Evolutionary conservation across 2,329 filamentous ascomycete genomes (phyloP), one percentile per base, ranked within the genome.

Genomic region (Fusarium sacchari): DNA sequence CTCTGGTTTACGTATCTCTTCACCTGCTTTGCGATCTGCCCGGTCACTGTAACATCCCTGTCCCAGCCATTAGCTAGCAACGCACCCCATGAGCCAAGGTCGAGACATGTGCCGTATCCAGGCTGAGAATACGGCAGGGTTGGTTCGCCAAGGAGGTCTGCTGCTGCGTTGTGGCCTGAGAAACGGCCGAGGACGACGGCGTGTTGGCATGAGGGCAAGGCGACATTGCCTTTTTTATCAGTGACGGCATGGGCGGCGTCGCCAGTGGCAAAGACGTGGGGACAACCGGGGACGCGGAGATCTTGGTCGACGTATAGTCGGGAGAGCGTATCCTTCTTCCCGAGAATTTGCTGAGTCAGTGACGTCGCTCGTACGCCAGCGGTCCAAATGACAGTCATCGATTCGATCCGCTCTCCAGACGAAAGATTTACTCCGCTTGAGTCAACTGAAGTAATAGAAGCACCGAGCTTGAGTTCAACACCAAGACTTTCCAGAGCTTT

Each of bases 171-270:
- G 46, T 83, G 60, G 1, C 81, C 80, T 0, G 80, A 76, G 6
- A 79, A 62, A 2, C 82, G 81, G 7, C 83, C 83, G 3, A 84
- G 76, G 4, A 71, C 44, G 22, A 80, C 55, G 5, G 82, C 83
- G 56, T 84, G 83, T 68, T 84, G 83, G 62, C 83, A 84, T 3
- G 79, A 83, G 80, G 83, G 84, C 24, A 83, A 50, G 4, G 80
- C 74, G 24, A 76, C 40, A 40, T 82, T 74, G 6, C 79, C 79
- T 2, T 78, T 44, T 2, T 56, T 57, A 40, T 81, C 79, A 6
- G 78, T 68, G 0, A 52, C 26, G 0, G 73, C 80, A 42, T 71
- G 72, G 1, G 82, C 82, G 0, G 81, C 72, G 43, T 84, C 82
- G 4, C 82, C 83, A 1, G 82, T 79, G 1, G 62, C 66, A n/a